These are phyloP conservation scores for Hypsizygus marmoreus DNA, from an alignment of 768 basidiomycete species.

Conservation along the genomic window DNA sequence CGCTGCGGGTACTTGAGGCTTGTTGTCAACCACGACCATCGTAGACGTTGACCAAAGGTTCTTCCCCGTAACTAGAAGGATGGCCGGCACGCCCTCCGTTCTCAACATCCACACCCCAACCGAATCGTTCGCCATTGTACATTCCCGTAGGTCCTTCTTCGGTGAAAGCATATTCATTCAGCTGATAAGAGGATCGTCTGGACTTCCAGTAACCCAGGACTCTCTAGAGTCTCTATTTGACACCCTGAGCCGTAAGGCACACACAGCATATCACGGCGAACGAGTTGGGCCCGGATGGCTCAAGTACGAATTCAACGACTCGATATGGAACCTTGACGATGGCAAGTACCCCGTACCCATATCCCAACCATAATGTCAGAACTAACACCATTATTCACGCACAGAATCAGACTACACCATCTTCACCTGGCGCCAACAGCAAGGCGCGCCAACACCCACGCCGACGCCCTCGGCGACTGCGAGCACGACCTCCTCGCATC, in stretches of 20 bases:
- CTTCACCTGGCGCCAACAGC: constrained; percentile 73
- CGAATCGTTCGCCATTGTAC: constrained; percentile 73
- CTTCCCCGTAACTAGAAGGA: no score
- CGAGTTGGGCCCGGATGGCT: constrained; percentile 79
- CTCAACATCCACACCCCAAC: constrained; percentile 78
- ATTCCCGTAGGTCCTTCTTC: constrained; percentile 67
- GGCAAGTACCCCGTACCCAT: constrained; percentile 46
- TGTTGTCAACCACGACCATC: no score
- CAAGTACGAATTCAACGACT: constrained; percentile 81
- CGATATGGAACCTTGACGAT: constrained; percentile 88
- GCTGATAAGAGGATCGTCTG: no score
- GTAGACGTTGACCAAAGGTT: no score
- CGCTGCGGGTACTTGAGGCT: no score
- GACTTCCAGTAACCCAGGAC: constrained; percentile 63
- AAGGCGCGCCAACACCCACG: constrained; percentile 23
- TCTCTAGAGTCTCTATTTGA: constrained; percentile 63
- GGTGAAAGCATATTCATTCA: not conserved
- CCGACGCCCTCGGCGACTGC: constrained; percentile 23
- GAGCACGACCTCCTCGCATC: constrained; percentile 25
- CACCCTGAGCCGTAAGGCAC: constrained; percentile 69
- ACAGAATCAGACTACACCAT: constrained; percentile 86
- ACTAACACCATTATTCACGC: not conserved
- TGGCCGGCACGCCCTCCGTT: constrained; percentile 43
- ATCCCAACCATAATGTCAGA: not conserved
- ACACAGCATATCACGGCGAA: constrained; percentile 56